Percentiles rank a stretch among this genome's conserved stretches.
phyloP scores from a whole-genome alignment of 78 protist genomes.

The Dictyostelium firmibasis region DNA sequence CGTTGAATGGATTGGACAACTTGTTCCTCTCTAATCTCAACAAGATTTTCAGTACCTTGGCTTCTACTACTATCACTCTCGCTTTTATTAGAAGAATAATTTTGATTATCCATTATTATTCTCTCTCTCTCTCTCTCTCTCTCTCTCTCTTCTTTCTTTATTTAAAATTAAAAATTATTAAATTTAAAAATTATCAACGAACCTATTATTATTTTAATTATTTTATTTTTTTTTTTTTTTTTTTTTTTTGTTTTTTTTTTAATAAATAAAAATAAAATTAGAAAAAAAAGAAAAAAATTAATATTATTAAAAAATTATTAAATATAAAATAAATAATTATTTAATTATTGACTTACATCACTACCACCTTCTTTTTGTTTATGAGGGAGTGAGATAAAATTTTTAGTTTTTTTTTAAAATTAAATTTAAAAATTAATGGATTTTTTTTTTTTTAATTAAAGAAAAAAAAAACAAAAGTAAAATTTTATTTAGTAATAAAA shows the following conservation, averaged over 20 bases:
- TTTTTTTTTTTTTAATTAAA: background rate
- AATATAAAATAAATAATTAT: too few species aligned
- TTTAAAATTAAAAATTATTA: background rate
- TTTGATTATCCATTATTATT: background rate
- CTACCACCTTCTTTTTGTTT: background rate
- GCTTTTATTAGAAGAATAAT: background rate
- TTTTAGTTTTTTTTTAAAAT: background rate
- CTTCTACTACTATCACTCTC: background rate
- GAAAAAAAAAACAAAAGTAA: background rate
- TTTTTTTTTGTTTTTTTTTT: too few species aligned
- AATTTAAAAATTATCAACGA: slow-evolving; percentile 4
- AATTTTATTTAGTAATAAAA: too few species aligned
- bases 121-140: background rate
- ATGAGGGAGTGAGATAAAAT: background rate
- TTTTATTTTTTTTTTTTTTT: too few species aligned
- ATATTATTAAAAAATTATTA: too few species aligned
- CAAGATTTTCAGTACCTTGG: background rate
- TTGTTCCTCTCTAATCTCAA: background rate
- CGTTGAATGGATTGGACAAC: background rate
- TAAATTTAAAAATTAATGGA: background rate
- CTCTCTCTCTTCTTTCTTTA: background rate
- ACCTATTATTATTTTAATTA: background rate
- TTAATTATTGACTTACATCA: background rate
- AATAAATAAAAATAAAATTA: too few species aligned
- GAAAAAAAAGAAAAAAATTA: too few species aligned